Conservation (phyloP, 495 filamentous ascomycete genomes). For the Penicillium coprophilum region DNA sequence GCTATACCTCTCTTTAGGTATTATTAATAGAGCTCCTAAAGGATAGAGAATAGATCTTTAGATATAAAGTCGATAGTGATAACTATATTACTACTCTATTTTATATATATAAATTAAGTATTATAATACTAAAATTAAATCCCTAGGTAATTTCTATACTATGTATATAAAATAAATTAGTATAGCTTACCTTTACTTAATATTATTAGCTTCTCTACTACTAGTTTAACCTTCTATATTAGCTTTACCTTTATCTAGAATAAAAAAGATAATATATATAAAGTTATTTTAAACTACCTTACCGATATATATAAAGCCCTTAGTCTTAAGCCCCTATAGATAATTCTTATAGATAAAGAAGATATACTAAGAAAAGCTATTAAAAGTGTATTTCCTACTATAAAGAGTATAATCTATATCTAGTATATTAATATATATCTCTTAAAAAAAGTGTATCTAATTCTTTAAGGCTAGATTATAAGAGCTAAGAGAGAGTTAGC, state of each 20-base stretch:
- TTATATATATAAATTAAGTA: neutral
- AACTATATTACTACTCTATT: neutral
- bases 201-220: conserved; percentile 15
- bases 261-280: neutral
- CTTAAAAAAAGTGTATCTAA: no score
- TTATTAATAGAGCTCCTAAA: neutral
- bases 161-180: conserved; percentile 21
- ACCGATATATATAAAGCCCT: neutral
- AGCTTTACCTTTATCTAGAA: neutral
- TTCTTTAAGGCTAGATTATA: no score
- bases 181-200: conserved; percentile 22
- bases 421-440: no score
- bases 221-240: neutral
- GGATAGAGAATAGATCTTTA: neutral
- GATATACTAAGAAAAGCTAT: neutral
- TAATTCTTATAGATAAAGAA: neutral
- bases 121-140: neutral
- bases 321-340: neutral
- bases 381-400: neutral
- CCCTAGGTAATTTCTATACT: conserved; percentile 11
- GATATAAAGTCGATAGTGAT: neutral
- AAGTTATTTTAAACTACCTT: neutral
- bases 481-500: no score
- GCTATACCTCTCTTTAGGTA: neutral
- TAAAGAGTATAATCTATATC: neutral